These are phyloP conservation scores for Suillus paluster DNA, from an alignment of 768 basidiomycete genomes.

Conservation along the genomic window DNA sequence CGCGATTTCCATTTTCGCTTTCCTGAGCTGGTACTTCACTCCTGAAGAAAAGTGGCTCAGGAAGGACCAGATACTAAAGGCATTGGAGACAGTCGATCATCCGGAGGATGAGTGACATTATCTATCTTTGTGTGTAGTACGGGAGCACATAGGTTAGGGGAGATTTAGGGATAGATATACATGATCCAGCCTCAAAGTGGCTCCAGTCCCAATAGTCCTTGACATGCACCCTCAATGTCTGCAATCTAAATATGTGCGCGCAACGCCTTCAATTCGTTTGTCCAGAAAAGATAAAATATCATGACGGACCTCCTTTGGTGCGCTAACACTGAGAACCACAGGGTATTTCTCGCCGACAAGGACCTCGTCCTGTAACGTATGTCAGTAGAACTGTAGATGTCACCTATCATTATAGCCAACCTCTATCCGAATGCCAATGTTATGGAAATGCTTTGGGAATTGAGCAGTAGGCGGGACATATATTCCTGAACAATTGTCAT, in stretches of 20 bases:
- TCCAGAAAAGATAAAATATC: conserved; percentile 1
- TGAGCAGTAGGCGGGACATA: conserved; percentile 82
- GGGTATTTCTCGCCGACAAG: conserved; percentile 66
- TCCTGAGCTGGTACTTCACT: conserved; percentile 78
- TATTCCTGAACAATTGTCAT: conserved; percentile 52
- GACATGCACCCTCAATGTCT: conserved; percentile 82
- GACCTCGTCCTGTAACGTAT: conserved; percentile 63
- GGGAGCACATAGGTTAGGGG: neutral
- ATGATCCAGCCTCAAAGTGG: conserved; percentile 31
- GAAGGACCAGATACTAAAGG: conserved; percentile 60
- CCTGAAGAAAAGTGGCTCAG: conserved; percentile 84
- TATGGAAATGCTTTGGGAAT: conserved; percentile 89
- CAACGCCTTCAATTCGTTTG: conserved; percentile 11
- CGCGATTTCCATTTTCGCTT: conserved; percentile 74
- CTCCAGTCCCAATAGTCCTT: conserved; percentile 68
- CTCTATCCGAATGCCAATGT: conserved; percentile 92
- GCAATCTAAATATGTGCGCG: conserved; percentile 47
- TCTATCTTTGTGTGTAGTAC: neutral
- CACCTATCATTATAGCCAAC: conserved; percentile 36
- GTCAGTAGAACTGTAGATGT: conserved; percentile 10
- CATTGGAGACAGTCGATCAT: conserved; percentile 38
- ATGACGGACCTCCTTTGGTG: conserved; percentile 79
- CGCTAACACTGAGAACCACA: conserved; percentile 65
- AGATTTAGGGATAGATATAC: conserved; percentile 1
- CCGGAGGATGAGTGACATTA: conserved; percentile 2